Evolutionary conservation across 169 alveolate species (phyloP).

Genomic region (Cyclospora cayetanensis): DNA sequence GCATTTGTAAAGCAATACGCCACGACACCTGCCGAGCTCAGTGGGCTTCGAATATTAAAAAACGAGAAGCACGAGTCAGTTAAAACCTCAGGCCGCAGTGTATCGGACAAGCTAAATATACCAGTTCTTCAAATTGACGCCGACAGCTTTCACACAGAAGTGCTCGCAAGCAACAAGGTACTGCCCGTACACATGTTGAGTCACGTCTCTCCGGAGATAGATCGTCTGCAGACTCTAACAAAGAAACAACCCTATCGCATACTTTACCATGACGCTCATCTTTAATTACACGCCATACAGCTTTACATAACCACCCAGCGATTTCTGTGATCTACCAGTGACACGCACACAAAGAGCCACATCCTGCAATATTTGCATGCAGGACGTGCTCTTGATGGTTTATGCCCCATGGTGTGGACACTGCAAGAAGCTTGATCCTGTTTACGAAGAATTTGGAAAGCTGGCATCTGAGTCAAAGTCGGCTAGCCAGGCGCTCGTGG

Average conservation of each 20-base stretch:
- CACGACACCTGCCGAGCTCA: conserved; percentile 19
- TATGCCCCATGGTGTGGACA: conserved; percentile 98
- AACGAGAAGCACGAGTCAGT: neutral
- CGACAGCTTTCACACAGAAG: conserved; percentile 2
- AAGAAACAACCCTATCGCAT: too few species aligned
- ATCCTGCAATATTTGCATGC: too few species aligned
- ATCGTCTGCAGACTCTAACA: too few species aligned
- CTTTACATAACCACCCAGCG: too few species aligned
- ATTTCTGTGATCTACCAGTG: too few species aligned
- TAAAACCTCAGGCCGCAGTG: neutral
- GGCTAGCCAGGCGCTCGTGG: conserved; percentile 78
- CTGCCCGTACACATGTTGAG: too few species aligned
- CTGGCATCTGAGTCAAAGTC: conserved; percentile 76
- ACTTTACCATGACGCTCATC: too few species aligned
- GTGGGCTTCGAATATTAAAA: neutral
- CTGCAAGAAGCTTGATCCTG: conserved; percentile 94
- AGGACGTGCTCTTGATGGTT: conserved; percentile 93
- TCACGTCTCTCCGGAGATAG: too few species aligned
- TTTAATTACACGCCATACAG: too few species aligned
- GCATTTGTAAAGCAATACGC: conserved; percentile 33
- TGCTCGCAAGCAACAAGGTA: conserved; percentile 33
- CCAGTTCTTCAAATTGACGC: conserved; percentile 26
- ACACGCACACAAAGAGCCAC: too few species aligned
- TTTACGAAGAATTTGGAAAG: conserved; percentile 71
- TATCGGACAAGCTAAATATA: neutral